A percentile compares a stretch with the other conserved stretches of the same genome.
These are phyloP conservation scores for Phialocephala sp. DNA, from an alignment of 2,329 filamentous ascomycete genomes.

Conservation along the genomic window DNA sequence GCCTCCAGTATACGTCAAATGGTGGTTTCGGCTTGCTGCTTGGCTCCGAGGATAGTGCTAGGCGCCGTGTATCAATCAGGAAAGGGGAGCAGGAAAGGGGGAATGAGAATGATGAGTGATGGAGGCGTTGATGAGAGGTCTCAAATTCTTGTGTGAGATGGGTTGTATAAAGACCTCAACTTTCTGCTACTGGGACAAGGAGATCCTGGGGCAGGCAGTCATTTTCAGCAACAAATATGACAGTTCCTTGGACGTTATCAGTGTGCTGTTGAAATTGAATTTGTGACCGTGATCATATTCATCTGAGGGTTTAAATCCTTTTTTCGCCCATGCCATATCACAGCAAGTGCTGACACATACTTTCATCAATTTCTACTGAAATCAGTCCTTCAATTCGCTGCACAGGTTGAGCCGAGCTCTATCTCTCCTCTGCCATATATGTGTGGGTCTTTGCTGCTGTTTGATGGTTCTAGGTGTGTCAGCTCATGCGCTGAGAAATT, in stretches of 20 bases:
- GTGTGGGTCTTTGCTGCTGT: too few species aligned
- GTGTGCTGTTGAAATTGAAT: not conserved
- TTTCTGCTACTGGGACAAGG: constrained; percentile 24
- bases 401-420: too few species aligned
- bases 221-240: constrained; percentile 41
- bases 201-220: constrained; percentile 25
- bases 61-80: constrained; percentile 38
- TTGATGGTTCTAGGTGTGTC: too few species aligned
- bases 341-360: constrained; percentile 1
- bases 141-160: constrained; percentile 30
- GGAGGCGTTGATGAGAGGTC: constrained; percentile 29
- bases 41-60: constrained; percentile 18
- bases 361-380: not conserved
- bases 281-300: not conserved
- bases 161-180: constrained; percentile 34
- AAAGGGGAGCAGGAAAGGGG: constrained; percentile 25
- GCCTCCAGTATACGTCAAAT: constrained; percentile 34
- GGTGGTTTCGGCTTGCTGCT: constrained; percentile 21
- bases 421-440: too few species aligned
- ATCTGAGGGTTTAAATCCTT: not conserved
- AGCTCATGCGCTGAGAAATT: too few species aligned
- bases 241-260: constrained; percentile 29
- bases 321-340: not conserved
- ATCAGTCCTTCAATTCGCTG: not conserved
- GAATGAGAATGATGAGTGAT: constrained; percentile 13